A percentile compares a stretch with the other conserved stretches of the same genome.
Evolutionary conservation across 768 basidiomycete genomes (phyloP).

Genomic region (Xerocomellus amylosporus): DNA sequence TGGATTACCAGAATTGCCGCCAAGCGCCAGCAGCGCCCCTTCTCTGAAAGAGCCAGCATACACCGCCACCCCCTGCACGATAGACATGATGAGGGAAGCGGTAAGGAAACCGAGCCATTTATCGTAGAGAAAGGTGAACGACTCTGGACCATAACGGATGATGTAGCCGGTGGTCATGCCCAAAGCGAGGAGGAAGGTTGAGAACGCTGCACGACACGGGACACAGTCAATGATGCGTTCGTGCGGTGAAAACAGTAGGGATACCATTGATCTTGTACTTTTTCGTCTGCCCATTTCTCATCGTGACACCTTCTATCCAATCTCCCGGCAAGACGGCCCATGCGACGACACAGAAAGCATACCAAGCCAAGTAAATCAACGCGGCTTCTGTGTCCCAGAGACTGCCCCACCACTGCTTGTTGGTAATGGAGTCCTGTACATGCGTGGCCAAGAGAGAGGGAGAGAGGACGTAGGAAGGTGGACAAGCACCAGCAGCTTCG

Average conservation of each 20-base stretch:
- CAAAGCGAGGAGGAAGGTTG: slow-evolving; percentile 79
- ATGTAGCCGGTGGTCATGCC: slow-evolving; percentile 71
- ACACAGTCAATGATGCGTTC: background rate
- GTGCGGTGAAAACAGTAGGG: slow-evolving; percentile 14
- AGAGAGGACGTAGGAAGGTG: slow-evolving; percentile 45
- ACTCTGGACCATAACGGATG: slow-evolving; percentile 67
- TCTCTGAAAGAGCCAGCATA: slow-evolving; percentile 68
- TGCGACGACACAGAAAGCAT: slow-evolving; percentile 76
- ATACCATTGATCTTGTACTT: slow-evolving; percentile 94
- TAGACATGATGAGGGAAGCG: slow-evolving; percentile 74
- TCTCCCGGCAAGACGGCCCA: slow-evolving; percentile 82
- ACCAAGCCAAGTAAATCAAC: slow-evolving; percentile 83
- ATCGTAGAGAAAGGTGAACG: slow-evolving; percentile 88
- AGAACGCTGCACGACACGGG: slow-evolving; percentile 56
- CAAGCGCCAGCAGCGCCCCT: slow-evolving; percentile 77
- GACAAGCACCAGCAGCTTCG: slow-evolving; percentile 67
- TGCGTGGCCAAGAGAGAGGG: slow-evolving; percentile 33
- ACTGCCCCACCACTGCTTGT: slow-evolving; percentile 59
- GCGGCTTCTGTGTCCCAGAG: slow-evolving; percentile 84
- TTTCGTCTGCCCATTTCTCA: slow-evolving; percentile 75
- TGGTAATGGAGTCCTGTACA: slow-evolving; percentile 47
- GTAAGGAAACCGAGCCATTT: slow-evolving; percentile 90
- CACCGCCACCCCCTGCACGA: slow-evolving; percentile 67
- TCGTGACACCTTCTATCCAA: slow-evolving; percentile 60
- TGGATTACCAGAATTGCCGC: slow-evolving; percentile 85